Conservation (phyloP, 2,329 filamentous ascomycete species). For the Aspergillus alliaceus region DNA sequence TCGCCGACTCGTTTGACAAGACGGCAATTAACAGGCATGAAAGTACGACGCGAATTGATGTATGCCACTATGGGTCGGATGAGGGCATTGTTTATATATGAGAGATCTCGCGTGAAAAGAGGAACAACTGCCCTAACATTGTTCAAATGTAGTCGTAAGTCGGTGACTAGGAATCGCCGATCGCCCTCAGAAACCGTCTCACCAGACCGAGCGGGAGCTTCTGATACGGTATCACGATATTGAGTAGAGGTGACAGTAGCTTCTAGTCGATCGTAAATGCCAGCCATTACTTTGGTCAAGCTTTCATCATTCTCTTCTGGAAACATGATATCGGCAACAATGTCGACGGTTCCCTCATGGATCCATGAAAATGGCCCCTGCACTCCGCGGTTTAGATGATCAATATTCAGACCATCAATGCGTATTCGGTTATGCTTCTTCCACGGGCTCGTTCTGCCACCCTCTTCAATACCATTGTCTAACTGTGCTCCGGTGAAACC, state of each 20-base stretch:
- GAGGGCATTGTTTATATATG: constrained; percentile 93
- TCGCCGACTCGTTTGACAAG: constrained; percentile 86
- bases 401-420: constrained; percentile 91
- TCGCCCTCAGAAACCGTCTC: constrained; percentile 44
- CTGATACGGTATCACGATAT: constrained; percentile 40
- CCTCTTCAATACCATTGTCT: constrained; percentile 55
- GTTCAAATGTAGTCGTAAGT: constrained; percentile 91
- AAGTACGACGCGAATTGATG: constrained; percentile 92
- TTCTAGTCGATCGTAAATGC: constrained; percentile 95
- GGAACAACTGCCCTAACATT: constrained; percentile 91
- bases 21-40: constrained; percentile 91
- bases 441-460: constrained; percentile 72
- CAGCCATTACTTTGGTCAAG: constrained; percentile 90
- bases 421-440: constrained; percentile 93
- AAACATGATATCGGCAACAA: constrained; percentile 93
- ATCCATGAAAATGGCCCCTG: constrained; percentile 98
- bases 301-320: constrained; percentile 84
- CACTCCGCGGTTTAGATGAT: constrained; percentile 91
- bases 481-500: constrained; percentile 68
- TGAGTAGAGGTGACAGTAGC: constrained; percentile 82
- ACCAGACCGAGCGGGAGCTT: constrained; percentile 21
- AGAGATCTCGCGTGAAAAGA: constrained; percentile 86
- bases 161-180: constrained; percentile 84
- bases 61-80: constrained; percentile 96
- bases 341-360: constrained; percentile 93